Base-by-base conservation (phyloP, 371 early-diverging fungal genomes). In the Mortierella sp. region DNA sequence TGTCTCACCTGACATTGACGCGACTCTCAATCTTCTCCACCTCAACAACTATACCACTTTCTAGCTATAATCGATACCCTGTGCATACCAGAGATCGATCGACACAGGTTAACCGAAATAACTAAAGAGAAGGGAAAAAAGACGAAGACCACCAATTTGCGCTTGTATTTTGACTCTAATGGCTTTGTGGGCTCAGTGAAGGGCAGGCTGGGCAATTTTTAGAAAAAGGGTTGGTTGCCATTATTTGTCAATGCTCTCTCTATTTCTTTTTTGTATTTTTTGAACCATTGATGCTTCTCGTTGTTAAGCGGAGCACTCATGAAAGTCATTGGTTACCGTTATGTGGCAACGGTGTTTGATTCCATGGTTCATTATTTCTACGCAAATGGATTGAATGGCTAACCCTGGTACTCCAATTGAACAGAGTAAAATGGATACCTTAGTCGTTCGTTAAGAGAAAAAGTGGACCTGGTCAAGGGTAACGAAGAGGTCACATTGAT, bases 241-340 rank as follows among this genome's bases (percentile, higher is more conserved):
- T n/a, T n/a, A n/a, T n/a, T 61, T 53, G 55, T 53, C 16, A 39
- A 24, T 39, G 68, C 39, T 66, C 66, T 66, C 66, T 37, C 50
- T 61, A 24, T n/a, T n/a, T n/a, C n/a, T n/a, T n/a, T n/a, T n/a
- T n/a, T n/a, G 19, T 9, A 24, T 22, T 22, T 61, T 31, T 8
- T 34, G 16, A 22, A 34, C 61, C 61, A 61, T 61, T 61, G 61
- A 22, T 61, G 58, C 34, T 19, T 9, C 8, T 50, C 24, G 50
- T 50, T 22, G 10, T 8, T 50, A 9, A 9, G 34, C 34, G 34
- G 58, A 58, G 58, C 58, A 37, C 9, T 61, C n/a, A n/a, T n/a
- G n/a, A n/a, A n/a, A n/a, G n/a, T n/a, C n/a, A n/a, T n/a, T n/a
- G n/a, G n/a, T n/a, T n/a, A n/a, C n/a, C n/a, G n/a, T n/a, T n/a